Evolutionary conservation across 148 eudicot genomes (phyloP), one percentile per base, ranked within the genome.

Genomic region (Cornus florida): DNA sequence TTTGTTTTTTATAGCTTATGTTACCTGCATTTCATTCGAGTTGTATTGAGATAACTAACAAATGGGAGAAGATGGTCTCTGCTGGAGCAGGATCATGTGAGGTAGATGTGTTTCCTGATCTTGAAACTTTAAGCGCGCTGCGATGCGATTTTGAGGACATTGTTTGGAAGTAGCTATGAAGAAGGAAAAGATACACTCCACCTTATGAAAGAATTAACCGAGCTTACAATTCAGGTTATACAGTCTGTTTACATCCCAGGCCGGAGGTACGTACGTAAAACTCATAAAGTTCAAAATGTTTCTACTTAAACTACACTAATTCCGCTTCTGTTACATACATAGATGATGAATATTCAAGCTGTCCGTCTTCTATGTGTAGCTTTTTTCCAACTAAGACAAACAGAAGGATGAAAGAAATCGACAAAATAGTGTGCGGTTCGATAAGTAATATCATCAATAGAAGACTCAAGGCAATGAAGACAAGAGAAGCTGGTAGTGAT

Each of bases 81-180:
- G 56, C 50, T 28, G 28, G 28, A 75, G 76, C 83, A 2, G 80
- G 76, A 24, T 76, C 81, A 0, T 17, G 43, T 46, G 91, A 89
- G 71, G 46, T 89, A 31, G 89, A 89, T 74, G 86, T 87, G 69
- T 89, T 85, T 85, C 91, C 91, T 4, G 74, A 84, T 76, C 53
- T 89, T 35, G 78, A 19, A 4, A 77, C 19, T 75, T 31, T 86
- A 66, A 50, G 89, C 6, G 88, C 86, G 5, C n/a, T n/a, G n/a
- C n/a, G 91, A 90, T 80, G 87, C 80, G 60, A 85, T 90, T 31
- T 83, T 89, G 24, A 75, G 91, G 13, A 83, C 91, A 67, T 86
- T 90, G 11, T 90, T 90, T 81, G 89, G 93, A 0, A 88, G 93
- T 79, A 80, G 74, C 41, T 83, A 82, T 31, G 82, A 84, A 46